Conservation (phyloP, 257 asterid species). For the Schizonepeta tenuifolia region DNA sequence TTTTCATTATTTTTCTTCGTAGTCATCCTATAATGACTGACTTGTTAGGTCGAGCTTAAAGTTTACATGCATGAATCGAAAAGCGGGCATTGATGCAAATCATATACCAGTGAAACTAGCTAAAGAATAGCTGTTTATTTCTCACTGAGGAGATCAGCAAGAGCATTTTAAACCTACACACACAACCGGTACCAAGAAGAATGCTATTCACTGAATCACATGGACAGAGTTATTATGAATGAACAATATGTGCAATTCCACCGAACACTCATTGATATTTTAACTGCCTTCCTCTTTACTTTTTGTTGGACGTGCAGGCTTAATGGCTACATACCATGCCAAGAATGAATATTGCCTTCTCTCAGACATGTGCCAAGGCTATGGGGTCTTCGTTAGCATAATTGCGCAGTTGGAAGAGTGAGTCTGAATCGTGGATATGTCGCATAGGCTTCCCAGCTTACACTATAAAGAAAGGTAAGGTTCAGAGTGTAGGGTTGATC, state of each 20-base stretch:
- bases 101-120: neutral
- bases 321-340: conserved; percentile 97
- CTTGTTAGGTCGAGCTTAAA: neutral
- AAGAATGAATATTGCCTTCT: conserved; percentile 94
- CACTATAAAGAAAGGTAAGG: neutral
- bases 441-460: neutral
- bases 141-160: neutral
- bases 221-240: neutral
- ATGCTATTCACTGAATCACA: neutral
- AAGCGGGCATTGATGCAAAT: neutral
- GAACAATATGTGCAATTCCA: neutral
- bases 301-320: conserved; percentile 52
- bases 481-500: neutral
- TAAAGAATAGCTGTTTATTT: neutral
- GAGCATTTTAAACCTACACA: too few relatives aligned
- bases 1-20: neutral
- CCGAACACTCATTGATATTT: neutral
- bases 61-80: neutral
- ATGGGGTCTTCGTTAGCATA: conserved; percentile 72
- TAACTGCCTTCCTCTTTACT: neutral
- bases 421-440: conserved; percentile 15
- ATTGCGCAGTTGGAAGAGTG: conserved; percentile 81
- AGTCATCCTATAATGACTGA: neutral
- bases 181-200: too few relatives aligned
- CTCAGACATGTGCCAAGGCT: conserved; percentile 94